Percentiles rank a stretch among this genome's conserved stretches.
Evolutionary conservation across 2,329 filamentous ascomycete species (phyloP).

Genomic region (Fusarium sp.): DNA sequence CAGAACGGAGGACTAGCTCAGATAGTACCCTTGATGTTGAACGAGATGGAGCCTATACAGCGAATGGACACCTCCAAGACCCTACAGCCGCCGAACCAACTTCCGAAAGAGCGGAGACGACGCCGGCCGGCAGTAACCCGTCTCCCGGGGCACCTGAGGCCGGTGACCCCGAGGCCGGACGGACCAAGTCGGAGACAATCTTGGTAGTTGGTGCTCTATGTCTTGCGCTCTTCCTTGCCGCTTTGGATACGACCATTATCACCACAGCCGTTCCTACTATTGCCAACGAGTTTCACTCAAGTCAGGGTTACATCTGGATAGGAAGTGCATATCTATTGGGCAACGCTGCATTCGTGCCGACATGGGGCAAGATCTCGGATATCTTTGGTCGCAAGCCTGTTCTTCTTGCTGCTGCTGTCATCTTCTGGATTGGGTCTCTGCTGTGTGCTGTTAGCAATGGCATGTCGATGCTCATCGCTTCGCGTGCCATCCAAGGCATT

Average conservation of each 20-base stretch:
- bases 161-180: conserved; percentile 47
- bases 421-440: conserved; percentile 65
- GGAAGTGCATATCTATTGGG: conserved; percentile 78
- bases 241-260: conserved; percentile 69
- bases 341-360: conserved; percentile 71
- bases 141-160: conserved; percentile 12
- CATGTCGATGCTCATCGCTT: conserved; percentile 64
- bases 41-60: conserved; percentile 27
- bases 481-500: conserved; percentile 65
- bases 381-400: conserved; percentile 68
- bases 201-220: conserved; percentile 55
- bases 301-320: conserved; percentile 80
- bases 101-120: conserved; percentile 13
- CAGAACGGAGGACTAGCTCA: conserved; percentile 41
- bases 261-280: conserved; percentile 75
- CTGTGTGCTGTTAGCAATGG: conserved; percentile 60
- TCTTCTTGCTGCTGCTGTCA: conserved; percentile 58
- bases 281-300: conserved; percentile 69
- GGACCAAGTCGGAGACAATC: conserved; percentile 51
- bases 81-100: conserved; percentile 8
- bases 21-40: conserved; percentile 44
- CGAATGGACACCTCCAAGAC: background rate
- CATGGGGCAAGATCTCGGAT: conserved; percentile 73
- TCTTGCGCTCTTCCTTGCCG: conserved; percentile 61
- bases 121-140: conserved; percentile 13